Evolutionary conservation across 2,329 filamentous ascomycete genomes (phyloP).

Genomic region (Botryotinia narcissicola): DNA sequence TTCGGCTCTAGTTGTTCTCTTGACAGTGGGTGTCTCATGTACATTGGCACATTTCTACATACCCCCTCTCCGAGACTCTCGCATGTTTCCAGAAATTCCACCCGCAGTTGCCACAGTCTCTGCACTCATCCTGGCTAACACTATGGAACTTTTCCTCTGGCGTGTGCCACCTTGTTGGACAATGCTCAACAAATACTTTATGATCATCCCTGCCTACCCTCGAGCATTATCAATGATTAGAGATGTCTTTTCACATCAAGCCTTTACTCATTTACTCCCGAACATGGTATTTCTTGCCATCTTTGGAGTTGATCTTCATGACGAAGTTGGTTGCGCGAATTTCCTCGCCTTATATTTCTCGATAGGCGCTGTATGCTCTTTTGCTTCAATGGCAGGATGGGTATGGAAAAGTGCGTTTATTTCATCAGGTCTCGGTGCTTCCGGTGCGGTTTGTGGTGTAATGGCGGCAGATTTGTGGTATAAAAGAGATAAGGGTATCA

Average conservation of each 20-base stretch:
- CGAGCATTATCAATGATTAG: slow-evolving; percentile 60
- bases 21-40: slow-evolving; percentile 46
- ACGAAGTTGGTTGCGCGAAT: slow-evolving; percentile 65
- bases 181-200: slow-evolving; percentile 66
- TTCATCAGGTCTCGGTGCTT: slow-evolving; percentile 61
- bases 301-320: slow-evolving; percentile 65
- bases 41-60: slow-evolving; percentile 51
- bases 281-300: slow-evolving; percentile 68
- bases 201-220: slow-evolving; percentile 63
- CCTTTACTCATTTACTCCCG: slow-evolving; percentile 54
- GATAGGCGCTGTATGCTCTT: slow-evolving; percentile 56
- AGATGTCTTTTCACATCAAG: slow-evolving; percentile 68
- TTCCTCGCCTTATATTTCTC: slow-evolving; percentile 67
- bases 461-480: slow-evolving; percentile 61
- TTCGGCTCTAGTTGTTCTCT: slow-evolving; percentile 48
- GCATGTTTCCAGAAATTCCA: slow-evolving; percentile 60
- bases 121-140: slow-evolving; percentile 59
- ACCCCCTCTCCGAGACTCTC: slow-evolving; percentile 47
- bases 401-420: slow-evolving; percentile 43
- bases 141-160: slow-evolving; percentile 57
- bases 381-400: slow-evolving; percentile 51
- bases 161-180: slow-evolving; percentile 63
- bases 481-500: slow-evolving; percentile 55
- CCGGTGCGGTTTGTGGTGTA: slow-evolving; percentile 61
- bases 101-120: slow-evolving; percentile 64